Evolutionary conservation across 2,329 filamentous ascomycete genomes (phyloP).

Genomic region (Colletotrichum lupini): DNA sequence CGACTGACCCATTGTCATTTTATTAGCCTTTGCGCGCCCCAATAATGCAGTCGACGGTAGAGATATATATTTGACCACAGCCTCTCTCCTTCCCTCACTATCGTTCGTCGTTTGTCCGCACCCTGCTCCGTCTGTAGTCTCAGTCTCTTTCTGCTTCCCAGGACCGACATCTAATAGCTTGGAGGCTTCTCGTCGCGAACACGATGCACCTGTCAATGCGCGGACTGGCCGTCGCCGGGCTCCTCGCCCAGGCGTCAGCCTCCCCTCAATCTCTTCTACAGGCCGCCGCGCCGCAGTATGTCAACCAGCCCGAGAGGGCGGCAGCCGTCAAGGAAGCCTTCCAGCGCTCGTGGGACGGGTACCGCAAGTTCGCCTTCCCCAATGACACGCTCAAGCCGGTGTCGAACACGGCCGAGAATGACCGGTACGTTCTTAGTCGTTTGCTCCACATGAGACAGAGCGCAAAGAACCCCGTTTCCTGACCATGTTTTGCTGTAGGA

Average conservation of each 20-base stretch:
- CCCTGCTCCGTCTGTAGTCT: neutral
- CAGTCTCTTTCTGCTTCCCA: neutral
- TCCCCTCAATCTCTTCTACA: neutral
- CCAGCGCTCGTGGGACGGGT: conserved; percentile 77
- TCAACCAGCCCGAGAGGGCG: conserved; percentile 56
- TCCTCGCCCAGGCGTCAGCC: conserved; percentile 6
- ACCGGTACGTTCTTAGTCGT: conserved; percentile 63
- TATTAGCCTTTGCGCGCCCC: neutral
- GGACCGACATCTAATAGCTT: neutral
- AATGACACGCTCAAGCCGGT: conserved; percentile 81
- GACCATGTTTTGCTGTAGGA: conserved; percentile 58
- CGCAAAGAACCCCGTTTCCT: conserved; percentile 23
- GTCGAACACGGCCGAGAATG: conserved; percentile 73
- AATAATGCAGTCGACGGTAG: neutral
- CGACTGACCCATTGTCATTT: neutral
- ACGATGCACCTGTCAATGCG: conserved; percentile 11
- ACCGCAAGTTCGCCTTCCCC: conserved; percentile 79
- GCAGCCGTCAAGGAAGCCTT: conserved; percentile 76
- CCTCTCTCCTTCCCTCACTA: neutral
- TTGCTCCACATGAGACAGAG: too few relatives aligned
- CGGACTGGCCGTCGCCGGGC: conserved; percentile 5
- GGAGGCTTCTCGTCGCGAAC: neutral
- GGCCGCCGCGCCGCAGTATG: conserved; percentile 17
- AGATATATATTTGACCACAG: neutral
- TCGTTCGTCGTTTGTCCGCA: neutral